Base-by-base conservation (phyloP, 2,329 filamentous ascomycete genomes). In the Trichophyton benhamiae region DNA sequence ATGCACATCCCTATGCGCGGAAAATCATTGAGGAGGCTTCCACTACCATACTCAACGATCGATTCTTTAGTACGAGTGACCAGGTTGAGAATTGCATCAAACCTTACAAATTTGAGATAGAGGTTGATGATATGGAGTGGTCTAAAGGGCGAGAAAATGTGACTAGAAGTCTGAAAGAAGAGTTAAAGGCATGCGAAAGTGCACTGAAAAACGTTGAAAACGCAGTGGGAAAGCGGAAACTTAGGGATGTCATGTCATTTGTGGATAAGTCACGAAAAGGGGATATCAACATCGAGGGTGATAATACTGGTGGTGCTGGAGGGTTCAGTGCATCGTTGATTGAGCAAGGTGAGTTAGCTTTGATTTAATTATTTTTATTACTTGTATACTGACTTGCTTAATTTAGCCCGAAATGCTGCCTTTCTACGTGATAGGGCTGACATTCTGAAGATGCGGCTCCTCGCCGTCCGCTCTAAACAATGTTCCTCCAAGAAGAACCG, bases 21-120 rank as follows among this genome's bases (percentile, higher is more conserved):
- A 86, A 94, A 72, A 89, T 90, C n/a, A 97, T 99, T 66, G 88
- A 85, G 57, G 91, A 96, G 67, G 91, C 94, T 0, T 90, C 91
- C 1, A 88, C 89, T 0, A 87, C 85, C 27, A 97, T 99, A 60
- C 77, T 99, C 11, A 94, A 94, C 66, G 94, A 99, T 69, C 82
- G 92, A 13, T 96, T 95, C 65, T 97, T 96, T 76, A 94, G 92
- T 74, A 99, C 95, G 0, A 94, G 89, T 65, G 95, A 99, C 69
- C 94, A 97, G 75, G 89, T 99, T 0, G 94, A 99, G 74, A 97
- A 97, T 71, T 99, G 92, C 72, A 95, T 99, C 75, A 99, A 99
- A 74, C 94, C 95, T 0, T 99, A 92, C 79, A 99, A 99, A 72
- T 97, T 92, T 67, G 91, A 96, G 65, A 95, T 99, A 62, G 94